Evolutionary conservation across 2,329 filamentous ascomycete species (phyloP).

Genomic region (Bipolaris bicolor): DNA sequence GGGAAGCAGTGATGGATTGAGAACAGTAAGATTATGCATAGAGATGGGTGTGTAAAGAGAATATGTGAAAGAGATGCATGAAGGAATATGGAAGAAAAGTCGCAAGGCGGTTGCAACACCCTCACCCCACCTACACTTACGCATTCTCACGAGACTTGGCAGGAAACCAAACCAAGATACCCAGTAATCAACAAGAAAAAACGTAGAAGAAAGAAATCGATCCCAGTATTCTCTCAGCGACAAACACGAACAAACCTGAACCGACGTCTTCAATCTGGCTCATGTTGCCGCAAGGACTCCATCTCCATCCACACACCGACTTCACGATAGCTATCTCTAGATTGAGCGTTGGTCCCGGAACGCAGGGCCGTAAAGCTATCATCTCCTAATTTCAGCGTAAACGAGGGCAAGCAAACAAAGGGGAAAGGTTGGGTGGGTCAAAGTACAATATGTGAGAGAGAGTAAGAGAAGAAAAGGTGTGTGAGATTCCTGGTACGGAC

Average conservation of each 20-base stretch:
- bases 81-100: background rate
- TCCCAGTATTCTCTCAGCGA: background rate
- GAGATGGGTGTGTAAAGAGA: no score
- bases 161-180: background rate
- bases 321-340: background rate
- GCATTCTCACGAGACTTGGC: background rate
- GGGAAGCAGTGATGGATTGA: background rate
- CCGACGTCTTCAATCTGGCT: background rate
- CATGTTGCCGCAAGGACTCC: background rate
- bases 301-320: background rate
- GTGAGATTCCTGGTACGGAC: constrained; percentile 5
- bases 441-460: background rate
- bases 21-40: no score
- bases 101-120: background rate
- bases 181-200: background rate
- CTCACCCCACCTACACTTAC: no score
- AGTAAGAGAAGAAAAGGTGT: background rate
- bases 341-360: background rate
- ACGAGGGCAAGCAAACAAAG: background rate
- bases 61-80: no score
- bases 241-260: background rate
- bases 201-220: background rate
- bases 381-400: background rate
- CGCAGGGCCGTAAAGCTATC: background rate
- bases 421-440: background rate